A percentile compares a stretch with the other conserved stretches of the same genome.
phyloP scores from a whole-genome alignment of 257 asterid species.

The Leptodermis oblonga region DNA sequence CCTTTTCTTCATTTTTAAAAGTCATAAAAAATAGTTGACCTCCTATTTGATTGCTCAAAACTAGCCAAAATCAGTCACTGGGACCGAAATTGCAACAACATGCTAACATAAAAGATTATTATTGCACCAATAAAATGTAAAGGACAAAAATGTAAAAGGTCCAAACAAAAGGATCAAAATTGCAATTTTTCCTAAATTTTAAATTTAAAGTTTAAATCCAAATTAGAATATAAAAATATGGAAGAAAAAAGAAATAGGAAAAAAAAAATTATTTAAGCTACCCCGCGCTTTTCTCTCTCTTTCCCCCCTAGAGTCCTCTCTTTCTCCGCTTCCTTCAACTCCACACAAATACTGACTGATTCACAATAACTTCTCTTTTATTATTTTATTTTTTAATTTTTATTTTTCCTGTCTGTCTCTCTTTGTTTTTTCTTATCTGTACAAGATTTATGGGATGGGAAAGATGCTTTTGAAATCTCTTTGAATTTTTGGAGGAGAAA shows the following conservation, averaged over 20 bases:
- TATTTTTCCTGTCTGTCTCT: background rate
- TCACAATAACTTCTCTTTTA: constrained; percentile 14
- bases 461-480: constrained; percentile 20
- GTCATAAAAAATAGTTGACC: no score
- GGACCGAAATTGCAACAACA: no score
- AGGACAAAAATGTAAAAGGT: no score
- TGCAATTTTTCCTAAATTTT: no score
- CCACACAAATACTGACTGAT: constrained; percentile 26
- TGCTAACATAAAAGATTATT: no score
- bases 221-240: background rate
- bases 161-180: no score
- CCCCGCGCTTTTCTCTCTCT: constrained; percentile 41
- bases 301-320: constrained; percentile 11
- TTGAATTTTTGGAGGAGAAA: constrained; percentile 30
- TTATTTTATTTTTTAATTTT: background rate
- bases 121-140: no score
- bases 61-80: no score
- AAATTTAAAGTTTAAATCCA: background rate
- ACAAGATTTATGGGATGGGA: constrained; percentile 24
- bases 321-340: constrained; percentile 24
- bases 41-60: no score
- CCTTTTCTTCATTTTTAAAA: no score
- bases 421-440: constrained; percentile 6
- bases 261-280: constrained; percentile 33
- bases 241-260: background rate